phyloP scores from a whole-genome alignment of 139 green algal genomes.

The Volvox reticuliferus region DNA sequence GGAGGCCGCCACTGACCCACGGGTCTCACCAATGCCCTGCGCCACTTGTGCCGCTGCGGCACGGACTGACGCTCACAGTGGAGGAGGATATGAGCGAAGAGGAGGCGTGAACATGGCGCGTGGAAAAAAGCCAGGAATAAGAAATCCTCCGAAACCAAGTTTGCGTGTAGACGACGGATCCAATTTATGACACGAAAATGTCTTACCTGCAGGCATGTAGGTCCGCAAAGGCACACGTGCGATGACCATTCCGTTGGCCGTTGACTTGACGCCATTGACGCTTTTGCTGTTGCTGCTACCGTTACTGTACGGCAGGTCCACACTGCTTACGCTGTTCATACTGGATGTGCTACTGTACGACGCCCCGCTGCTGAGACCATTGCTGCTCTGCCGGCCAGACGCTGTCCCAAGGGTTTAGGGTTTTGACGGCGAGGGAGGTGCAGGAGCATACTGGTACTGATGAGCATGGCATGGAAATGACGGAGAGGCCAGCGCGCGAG shows the following conservation, averaged over 20 bases:
- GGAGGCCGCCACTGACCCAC: neutral
- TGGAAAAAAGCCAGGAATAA: too few species aligned
- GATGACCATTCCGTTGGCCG: conserved; percentile 9
- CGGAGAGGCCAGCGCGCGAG: too few species aligned
- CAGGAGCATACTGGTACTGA: too few species aligned
- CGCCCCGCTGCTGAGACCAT: neutral
- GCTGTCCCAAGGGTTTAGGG: neutral
- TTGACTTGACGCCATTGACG: neutral
- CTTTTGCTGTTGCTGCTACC: conserved; percentile 6
- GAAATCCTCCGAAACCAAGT: too few species aligned
- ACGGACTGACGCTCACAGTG: neutral
- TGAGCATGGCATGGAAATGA: too few species aligned
- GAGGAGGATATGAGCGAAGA: neutral
- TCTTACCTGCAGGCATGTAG: neutral
- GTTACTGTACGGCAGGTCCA: conserved; percentile 14
- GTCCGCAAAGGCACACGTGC: neutral
- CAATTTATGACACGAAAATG: too few species aligned
- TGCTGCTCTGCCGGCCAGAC: neutral
- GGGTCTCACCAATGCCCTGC: conserved; percentile 7
- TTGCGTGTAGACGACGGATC: too few species aligned
- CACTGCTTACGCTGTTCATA: neutral
- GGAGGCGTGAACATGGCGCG: too few species aligned
- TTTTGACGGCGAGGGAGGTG: neutral
- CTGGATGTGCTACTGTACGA: neutral
- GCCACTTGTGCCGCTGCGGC: neutral